A percentile compares a stretch with the other conserved stretches of the same genome.
These are phyloP conservation scores for Suillus subluteus DNA, from an alignment of 768 basidiomycete genomes.

Conservation along the genomic window DNA sequence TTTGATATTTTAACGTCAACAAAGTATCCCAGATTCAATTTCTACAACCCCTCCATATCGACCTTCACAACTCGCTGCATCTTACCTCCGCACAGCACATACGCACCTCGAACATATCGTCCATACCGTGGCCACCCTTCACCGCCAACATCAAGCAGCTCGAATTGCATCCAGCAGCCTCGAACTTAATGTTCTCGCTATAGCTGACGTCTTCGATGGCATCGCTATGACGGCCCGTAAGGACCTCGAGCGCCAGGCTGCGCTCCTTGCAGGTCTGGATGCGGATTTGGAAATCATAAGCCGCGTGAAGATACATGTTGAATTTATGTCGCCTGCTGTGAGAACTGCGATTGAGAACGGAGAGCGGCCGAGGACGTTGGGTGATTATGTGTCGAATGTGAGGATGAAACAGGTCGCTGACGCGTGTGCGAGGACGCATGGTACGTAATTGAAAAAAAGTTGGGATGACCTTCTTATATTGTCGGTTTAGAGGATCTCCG, in stretches of 20 bases:
- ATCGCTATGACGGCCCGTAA: conserved; percentile 55
- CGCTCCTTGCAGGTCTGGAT: conserved; percentile 63
- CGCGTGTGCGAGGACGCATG: conserved; percentile 68
- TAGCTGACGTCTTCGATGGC: conserved; percentile 70
- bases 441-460: conserved; percentile 40
- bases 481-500: conserved; percentile 56
- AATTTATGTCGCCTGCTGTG: conserved; percentile 71
- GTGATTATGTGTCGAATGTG: conserved; percentile 76
- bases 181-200: conserved; percentile 72
- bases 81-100: conserved; percentile 66
- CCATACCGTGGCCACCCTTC: conserved; percentile 54
- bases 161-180: conserved; percentile 74
- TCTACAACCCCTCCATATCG: conserved; percentile 74
- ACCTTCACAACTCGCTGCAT: conserved; percentile 65
- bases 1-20: conserved; percentile 7
- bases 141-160: conserved; percentile 69
- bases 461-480: conserved; percentile 5
- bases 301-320: conserved; percentile 68
- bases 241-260: conserved; percentile 70
- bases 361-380: conserved; percentile 67
- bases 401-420: conserved; percentile 85
- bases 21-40: conserved; percentile 49
- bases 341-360: conserved; percentile 75
- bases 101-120: conserved; percentile 65
- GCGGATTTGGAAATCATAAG: conserved; percentile 74